These are phyloP conservation scores for Sporothrix schenckii DNA, from an alignment of 2,329 filamentous ascomycete species.

Conservation along the genomic window DNA sequence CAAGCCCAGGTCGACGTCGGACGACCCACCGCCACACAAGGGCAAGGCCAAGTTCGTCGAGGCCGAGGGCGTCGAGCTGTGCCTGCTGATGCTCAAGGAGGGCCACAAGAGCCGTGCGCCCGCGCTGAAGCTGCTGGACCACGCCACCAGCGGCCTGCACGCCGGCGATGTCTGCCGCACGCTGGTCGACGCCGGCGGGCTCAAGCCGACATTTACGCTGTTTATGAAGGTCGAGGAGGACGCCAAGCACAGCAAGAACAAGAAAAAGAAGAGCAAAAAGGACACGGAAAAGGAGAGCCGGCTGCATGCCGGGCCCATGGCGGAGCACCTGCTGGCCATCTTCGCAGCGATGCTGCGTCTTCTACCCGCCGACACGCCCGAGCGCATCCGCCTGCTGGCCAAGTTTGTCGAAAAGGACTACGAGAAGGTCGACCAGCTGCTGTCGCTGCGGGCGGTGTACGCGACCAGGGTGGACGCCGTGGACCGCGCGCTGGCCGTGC, in stretches of 20 bases:
- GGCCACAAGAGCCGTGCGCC: slow-evolving; percentile 69
- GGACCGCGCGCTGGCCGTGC: slow-evolving; percentile 61
- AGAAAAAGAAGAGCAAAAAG: slow-evolving; percentile 28
- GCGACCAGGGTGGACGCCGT: slow-evolving; percentile 62
- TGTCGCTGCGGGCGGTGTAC: slow-evolving; percentile 73
- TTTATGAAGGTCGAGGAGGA: slow-evolving; percentile 68
- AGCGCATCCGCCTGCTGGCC: slow-evolving; percentile 80
- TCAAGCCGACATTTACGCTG: slow-evolving; percentile 82
- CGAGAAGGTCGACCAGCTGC: slow-evolving; percentile 75
- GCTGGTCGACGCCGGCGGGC: slow-evolving; percentile 78
- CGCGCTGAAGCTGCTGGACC: slow-evolving; percentile 80
- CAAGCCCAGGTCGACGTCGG: slow-evolving; percentile 37
- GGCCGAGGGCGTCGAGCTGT: slow-evolving; percentile 89
- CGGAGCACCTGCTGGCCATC: slow-evolving; percentile 82
- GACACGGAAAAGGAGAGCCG: background rate
- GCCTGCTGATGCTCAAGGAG: slow-evolving; percentile 87
- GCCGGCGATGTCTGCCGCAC: slow-evolving; percentile 66
- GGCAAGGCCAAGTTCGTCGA: slow-evolving; percentile 84
- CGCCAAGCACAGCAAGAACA: slow-evolving; percentile 32
- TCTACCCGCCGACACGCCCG: slow-evolving; percentile 74
- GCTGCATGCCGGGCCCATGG: slow-evolving; percentile 63
- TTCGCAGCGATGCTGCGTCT: slow-evolving; percentile 80
- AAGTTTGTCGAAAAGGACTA: slow-evolving; percentile 97
- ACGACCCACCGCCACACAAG: background rate
- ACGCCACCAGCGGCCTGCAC: slow-evolving; percentile 62